Percentiles rank a stretch among this genome's conserved stretches.
Conservation (phyloP, 2,329 filamentous ascomycete species). For the Scedosporium apiospermum region DNA sequence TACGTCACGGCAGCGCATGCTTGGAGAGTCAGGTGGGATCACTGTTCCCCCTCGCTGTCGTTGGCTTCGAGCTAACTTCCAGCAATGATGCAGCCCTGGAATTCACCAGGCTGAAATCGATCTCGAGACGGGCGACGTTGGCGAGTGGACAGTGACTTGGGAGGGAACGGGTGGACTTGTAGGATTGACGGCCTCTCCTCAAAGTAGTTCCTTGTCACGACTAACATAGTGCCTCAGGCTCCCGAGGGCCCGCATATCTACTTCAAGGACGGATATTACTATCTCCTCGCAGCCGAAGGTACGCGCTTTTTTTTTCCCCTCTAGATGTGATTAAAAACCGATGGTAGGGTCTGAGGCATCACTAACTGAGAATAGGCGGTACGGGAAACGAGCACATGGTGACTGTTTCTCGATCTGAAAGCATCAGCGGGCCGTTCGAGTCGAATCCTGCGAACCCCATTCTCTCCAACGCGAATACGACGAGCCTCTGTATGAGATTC, state of each 20-base stretch:
- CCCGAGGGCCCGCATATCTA: conserved; percentile 37
- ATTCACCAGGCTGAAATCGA: conserved; percentile 20
- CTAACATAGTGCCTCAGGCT: conserved; percentile 15
- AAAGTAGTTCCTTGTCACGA: neutral
- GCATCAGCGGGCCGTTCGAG: conserved; percentile 33
- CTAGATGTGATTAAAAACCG: neutral
- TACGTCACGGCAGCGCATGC: conserved; percentile 28
- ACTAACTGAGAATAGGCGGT: conserved; percentile 16
- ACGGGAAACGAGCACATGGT: conserved; percentile 30
- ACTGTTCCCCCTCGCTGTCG: neutral
- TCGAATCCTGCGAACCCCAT: conserved; percentile 32
- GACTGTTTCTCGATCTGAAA: conserved; percentile 30
- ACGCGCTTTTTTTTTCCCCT: neutral
- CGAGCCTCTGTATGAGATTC: conserved; percentile 19
- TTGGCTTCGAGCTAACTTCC: conserved; percentile 1
- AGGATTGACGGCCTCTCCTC: neutral
- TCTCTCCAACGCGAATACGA: conserved; percentile 28
- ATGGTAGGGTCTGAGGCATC: neutral
- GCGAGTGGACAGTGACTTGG: conserved; percentile 25
- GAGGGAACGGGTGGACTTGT: conserved; percentile 29
- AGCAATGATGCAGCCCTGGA: conserved; percentile 9
- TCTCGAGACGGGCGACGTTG: conserved; percentile 23
- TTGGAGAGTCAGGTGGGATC: conserved; percentile 4
- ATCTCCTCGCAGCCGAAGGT: conserved; percentile 40
- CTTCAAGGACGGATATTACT: conserved; percentile 34